These are phyloP conservation scores for Colletotrichum simmondsii DNA, from an alignment of 2,329 filamentous ascomycete genomes.

Conservation along the genomic window DNA sequence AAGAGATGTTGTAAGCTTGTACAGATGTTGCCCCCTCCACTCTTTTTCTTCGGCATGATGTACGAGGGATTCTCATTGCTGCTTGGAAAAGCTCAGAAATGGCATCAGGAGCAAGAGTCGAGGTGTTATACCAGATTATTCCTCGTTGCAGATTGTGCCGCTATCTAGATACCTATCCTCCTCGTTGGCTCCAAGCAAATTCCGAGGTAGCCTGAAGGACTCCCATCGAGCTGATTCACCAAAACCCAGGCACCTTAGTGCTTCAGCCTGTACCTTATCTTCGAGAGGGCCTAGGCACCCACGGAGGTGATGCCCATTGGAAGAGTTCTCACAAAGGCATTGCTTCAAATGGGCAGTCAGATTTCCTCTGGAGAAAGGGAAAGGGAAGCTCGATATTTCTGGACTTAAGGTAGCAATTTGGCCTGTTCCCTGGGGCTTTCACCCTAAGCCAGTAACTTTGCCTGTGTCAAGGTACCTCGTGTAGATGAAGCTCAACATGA, in stretches of 20 bases:
- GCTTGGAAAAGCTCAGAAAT: background rate
- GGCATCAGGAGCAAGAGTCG: background rate
- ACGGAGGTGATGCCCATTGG: background rate
- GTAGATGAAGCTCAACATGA: background rate
- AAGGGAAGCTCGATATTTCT: background rate
- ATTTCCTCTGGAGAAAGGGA: too few relatives aligned
- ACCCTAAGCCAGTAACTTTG: background rate
- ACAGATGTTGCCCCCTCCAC: background rate
- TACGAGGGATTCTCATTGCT: background rate
- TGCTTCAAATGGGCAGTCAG: background rate
- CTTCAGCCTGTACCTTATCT: background rate
- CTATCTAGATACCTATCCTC: background rate
- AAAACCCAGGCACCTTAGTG: background rate
- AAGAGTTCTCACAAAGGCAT: background rate
- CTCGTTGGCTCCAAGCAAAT: background rate
- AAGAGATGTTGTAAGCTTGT: background rate
- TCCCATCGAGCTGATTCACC: background rate
- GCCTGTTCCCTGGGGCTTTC: background rate
- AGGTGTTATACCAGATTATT: background rate
- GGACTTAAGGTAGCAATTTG: background rate
- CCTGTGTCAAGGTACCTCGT: background rate
- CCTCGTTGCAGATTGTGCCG: background rate
- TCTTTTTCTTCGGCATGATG: background rate
- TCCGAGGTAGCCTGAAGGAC: background rate
- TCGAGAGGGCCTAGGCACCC: too few relatives aligned